These are phyloP conservation scores for Petrea volubilis DNA, from an alignment of 257 asterid species.

Conservation along the genomic window DNA sequence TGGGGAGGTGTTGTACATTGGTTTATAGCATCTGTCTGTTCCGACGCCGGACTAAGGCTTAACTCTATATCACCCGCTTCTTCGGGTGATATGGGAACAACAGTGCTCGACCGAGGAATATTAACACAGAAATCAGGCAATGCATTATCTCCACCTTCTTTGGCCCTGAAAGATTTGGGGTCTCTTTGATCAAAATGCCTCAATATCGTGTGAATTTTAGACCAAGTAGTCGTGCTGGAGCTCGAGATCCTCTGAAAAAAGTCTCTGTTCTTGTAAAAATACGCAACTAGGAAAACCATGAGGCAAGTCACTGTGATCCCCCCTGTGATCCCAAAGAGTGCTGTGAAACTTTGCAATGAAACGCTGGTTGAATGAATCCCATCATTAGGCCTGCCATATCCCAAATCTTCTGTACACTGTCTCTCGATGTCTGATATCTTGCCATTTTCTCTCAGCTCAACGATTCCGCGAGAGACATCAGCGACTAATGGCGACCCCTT, in stretches of 20 bases:
- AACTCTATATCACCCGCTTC: not conserved
- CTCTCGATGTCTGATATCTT: constrained; percentile 15
- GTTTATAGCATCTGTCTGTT: not conserved
- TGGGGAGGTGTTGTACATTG: not conserved
- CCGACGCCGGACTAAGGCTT: not conserved
- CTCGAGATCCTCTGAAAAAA: constrained; percentile 16
- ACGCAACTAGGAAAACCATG: constrained; percentile 13
- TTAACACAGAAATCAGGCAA: not conserved
- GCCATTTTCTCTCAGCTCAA: constrained; percentile 27
- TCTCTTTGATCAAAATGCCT: constrained; percentile 32
- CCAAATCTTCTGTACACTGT: not conserved
- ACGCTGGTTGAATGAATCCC: not conserved
- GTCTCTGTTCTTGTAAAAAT: constrained; percentile 25
- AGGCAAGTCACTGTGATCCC: constrained; percentile 24
- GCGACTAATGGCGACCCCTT: constrained; percentile 46
- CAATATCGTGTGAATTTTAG: constrained; percentile 27
- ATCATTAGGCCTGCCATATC: not conserved
- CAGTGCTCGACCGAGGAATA: not conserved
- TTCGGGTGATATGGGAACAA: constrained; percentile 13
- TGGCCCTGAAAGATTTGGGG: not conserved
- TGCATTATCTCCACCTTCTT: constrained; percentile 15
- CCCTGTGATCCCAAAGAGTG: constrained; percentile 22
- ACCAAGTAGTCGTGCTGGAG: constrained; percentile 30
- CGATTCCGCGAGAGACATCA: constrained; percentile 39
- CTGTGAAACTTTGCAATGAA: constrained; percentile 10